Evolutionary conservation across 2,329 filamentous ascomycete species (phyloP).

Genomic region (Scolecobasidium constrictum): DNA sequence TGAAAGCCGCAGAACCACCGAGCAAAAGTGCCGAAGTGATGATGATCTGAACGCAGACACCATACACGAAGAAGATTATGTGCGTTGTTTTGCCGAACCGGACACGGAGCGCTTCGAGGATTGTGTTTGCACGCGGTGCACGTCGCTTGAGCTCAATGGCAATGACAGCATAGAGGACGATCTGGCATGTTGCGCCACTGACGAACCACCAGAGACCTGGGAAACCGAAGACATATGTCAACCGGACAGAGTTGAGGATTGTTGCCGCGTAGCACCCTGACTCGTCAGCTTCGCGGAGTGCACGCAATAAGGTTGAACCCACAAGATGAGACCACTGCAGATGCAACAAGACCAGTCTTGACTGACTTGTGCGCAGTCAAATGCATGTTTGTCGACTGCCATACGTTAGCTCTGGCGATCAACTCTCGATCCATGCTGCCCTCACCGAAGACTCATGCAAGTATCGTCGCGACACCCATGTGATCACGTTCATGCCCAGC

Average conservation of each 20-base stretch:
- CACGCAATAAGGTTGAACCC: neutral
- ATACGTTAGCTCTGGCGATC: neutral
- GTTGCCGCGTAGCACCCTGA: constrained; percentile 6
- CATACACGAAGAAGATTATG: constrained; percentile 3
- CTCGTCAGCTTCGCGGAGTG: too few relatives aligned
- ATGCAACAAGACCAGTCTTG: constrained; percentile 3
- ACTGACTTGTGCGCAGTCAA: constrained; percentile 5
- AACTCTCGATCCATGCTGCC: neutral
- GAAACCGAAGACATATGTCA: constrained; percentile 10
- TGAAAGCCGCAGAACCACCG: constrained; percentile 1
- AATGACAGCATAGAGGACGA: constrained; percentile 4
- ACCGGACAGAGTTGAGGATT: constrained; percentile 7
- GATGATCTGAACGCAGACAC: constrained; percentile 4
- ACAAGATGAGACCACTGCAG: constrained; percentile 5
- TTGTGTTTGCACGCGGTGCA: constrained; percentile 4
- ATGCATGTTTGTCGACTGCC: neutral
- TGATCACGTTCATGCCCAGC: constrained; percentile 5
- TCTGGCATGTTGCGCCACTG: constrained; percentile 5
- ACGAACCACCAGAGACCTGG: constrained; percentile 9
- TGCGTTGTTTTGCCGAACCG: constrained; percentile 4
- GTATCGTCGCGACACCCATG: constrained; percentile 1
- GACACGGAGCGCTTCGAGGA: neutral
- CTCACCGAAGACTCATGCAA: neutral
- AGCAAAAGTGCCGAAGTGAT: constrained; percentile 6
- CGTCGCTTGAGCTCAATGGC: constrained; percentile 5